Conservation (phyloP, 306 rosid species). For the Cucurbita pepo region DNA sequence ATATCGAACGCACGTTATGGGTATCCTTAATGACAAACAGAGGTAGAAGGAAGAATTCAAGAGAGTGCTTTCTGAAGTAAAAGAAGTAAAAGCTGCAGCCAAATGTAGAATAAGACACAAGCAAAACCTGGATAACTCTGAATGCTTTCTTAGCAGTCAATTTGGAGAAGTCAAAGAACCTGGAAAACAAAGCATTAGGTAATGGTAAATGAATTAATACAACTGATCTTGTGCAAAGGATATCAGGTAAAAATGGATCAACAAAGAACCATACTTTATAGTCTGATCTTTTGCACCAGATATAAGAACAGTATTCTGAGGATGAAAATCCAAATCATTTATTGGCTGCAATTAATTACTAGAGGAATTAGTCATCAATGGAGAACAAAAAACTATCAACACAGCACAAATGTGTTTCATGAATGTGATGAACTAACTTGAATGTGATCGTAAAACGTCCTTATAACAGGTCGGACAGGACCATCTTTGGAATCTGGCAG, state of each 20-base stretch:
- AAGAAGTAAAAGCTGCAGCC: conserved; percentile 6
- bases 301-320: conserved; percentile 62
- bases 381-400: background rate
- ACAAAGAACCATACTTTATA: conserved; percentile 47
- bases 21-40: conserved; percentile 50
- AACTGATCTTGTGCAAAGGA: background rate
- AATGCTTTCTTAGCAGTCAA: conserved; percentile 76
- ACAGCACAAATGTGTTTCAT: background rate
- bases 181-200: conserved; percentile 7
- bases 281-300: conserved; percentile 88
- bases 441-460: conserved; percentile 71
- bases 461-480: conserved; percentile 64
- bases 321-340: conserved; percentile 93
- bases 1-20: conserved; percentile 79
- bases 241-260: background rate
- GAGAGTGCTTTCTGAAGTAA: background rate
- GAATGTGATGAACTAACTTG: conserved; percentile 24
- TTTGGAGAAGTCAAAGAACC: conserved; percentile 87
- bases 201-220: background rate
- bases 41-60: background rate
- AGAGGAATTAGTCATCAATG: conserved; percentile 8
- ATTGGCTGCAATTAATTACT: conserved; percentile 51
- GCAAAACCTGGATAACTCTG: conserved; percentile 75
- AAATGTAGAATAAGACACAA: conserved; percentile 7
- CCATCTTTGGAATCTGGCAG: conserved; percentile 73